These are phyloP conservation scores for Brachypodium distachyon DNA, from an alignment of 202 grass and related monocot genomes.

Conservation along the genomic window DNA sequence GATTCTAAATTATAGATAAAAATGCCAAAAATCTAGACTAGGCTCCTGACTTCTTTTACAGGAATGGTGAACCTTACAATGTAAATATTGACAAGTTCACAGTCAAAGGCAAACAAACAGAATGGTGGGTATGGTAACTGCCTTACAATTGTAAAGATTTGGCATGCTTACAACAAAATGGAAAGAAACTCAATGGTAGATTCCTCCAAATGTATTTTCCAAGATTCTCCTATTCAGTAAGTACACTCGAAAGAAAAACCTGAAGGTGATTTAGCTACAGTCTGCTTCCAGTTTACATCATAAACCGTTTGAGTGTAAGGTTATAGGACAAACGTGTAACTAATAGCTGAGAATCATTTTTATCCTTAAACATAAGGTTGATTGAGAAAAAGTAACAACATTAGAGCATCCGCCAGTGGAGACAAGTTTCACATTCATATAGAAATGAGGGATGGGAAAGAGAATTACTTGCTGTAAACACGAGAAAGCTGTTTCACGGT, in stretches of 20 bases:
- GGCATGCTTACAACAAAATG: no score
- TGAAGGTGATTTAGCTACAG: not conserved
- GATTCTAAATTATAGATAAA: slow-evolving; percentile 13
- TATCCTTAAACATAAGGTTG: not conserved
- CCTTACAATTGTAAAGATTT: no score
- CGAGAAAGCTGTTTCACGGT: slow-evolving; percentile 81
- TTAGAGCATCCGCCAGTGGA: not conserved
- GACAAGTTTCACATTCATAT: slow-evolving; percentile 5
- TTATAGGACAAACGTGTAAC: not conserved
- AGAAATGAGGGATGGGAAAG: slow-evolving; percentile 25
- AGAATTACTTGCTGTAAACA: slow-evolving; percentile 84
- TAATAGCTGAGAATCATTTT: not conserved
- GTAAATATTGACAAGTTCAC: no score
- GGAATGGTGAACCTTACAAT: no score
- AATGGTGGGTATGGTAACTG: no score
- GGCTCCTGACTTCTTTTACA: no score
- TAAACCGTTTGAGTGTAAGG: not conserved
- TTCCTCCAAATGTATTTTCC: no score
- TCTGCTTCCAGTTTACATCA: not conserved
- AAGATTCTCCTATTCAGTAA: not conserved
- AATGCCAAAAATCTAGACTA: not conserved
- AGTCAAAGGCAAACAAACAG: no score
- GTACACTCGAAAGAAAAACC: not conserved
- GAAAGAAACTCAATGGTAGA: no score
- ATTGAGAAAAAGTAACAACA: not conserved